Evolutionary conservation across 768 basidiomycete genomes (phyloP), one percentile per base, ranked within the genome.

Genomic region (Trametes elegans): DNA sequence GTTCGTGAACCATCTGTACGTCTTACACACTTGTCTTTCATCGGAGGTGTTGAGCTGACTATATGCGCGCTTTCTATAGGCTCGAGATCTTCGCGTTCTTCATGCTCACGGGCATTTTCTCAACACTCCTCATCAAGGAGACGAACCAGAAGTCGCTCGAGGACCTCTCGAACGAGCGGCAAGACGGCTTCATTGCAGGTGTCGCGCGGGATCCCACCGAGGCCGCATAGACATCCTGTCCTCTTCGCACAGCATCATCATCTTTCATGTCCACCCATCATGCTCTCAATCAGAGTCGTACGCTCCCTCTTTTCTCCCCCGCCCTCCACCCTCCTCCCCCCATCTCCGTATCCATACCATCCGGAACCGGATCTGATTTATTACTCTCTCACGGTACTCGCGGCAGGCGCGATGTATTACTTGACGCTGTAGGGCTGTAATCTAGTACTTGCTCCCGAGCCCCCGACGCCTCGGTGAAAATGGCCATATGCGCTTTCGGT

Each of bases 21-120:
- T 72, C 18, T 34, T 49, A 6, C 29, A 50, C 51, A n/a, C 3
- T 4, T 14, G 18, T 27, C 10, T 2, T 21, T 34, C 23, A 14
- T 26, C 1, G 0, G 14, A 2, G 14, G 1, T 18, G 53, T 19
- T 18, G 3, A 3, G 43, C 58, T 62, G 5, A 62, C 53, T 10
- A 23, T 9, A 24, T 31, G 19, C 23, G 42, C n/a, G 23, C 1
- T 23, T 28, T 47, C 9, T 35, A 3, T 49, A 87, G 85, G 61
- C 73, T 93, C 46, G 80, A 92, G 71, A 82, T 93, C 49, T 89
- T 93, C 59, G 90, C 90, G 11, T 71, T 90, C 51, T 92, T 92
- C 76, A 93, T 91, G 90, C 69, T 91, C 51, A 91, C 88, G 1
- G 91, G 91, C 40, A 77, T 93, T 55, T 80, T 85, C 74, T 90